phyloP scores from a whole-genome alignment of 495 filamentous ascomycete species.

The Barbatosphaeria neglecta region DNA sequence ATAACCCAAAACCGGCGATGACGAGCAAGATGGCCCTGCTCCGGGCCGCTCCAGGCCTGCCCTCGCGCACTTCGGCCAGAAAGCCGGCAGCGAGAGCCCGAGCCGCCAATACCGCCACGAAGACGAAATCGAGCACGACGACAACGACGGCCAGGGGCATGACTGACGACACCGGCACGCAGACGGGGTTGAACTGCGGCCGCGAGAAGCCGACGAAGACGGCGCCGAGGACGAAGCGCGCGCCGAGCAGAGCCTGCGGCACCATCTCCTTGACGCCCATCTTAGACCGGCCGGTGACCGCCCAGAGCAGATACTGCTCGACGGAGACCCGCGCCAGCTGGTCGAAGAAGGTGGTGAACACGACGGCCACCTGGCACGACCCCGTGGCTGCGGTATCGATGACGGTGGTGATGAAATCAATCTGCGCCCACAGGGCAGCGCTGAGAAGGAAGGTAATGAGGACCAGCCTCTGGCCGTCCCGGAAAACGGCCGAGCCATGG shows the following conservation, averaged over 20 bases:
- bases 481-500: slow-evolving; percentile 35
- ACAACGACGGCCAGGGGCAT: slow-evolving; percentile 30
- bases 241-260: slow-evolving; percentile 30
- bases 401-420: slow-evolving; percentile 35
- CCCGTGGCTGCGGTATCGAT: slow-evolving; percentile 28
- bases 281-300: slow-evolving; percentile 21
- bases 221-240: slow-evolving; percentile 33
- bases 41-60: slow-evolving; percentile 7
- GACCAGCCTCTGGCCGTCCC: slow-evolving; percentile 53
- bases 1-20: slow-evolving; percentile 31
- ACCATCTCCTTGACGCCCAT: slow-evolving; percentile 13
- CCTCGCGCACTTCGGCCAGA: slow-evolving; percentile 9
- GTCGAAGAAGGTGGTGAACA: slow-evolving; percentile 40
- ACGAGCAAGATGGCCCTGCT: slow-evolving; percentile 27
- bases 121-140: slow-evolving; percentile 31
- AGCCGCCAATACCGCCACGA: slow-evolving; percentile 26
- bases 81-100: slow-evolving; percentile 21
- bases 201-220: slow-evolving; percentile 38
- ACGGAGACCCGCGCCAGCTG: slow-evolving; percentile 37
- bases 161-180: slow-evolving; percentile 32
- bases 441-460: slow-evolving; percentile 41
- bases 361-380: slow-evolving; percentile 34
- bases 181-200: slow-evolving; percentile 36
- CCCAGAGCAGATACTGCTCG: slow-evolving; percentile 43
- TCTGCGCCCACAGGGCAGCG: slow-evolving; percentile 38